Evolutionary conservation across 2,329 filamentous ascomycete genomes (phyloP).

Genomic region (Xylaria sp.): DNA sequence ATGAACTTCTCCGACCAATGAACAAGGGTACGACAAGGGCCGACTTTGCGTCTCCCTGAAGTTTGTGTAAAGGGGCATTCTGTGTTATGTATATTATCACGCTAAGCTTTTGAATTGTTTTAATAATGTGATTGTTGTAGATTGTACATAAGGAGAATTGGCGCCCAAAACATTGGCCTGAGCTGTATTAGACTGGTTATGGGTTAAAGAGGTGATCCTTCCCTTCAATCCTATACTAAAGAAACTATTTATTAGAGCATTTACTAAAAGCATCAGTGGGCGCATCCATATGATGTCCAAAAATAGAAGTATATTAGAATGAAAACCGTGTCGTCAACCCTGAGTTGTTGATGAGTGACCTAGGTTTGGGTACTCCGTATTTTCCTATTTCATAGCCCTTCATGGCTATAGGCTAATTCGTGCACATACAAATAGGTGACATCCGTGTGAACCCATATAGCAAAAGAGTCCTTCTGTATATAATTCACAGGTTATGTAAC

Average conservation of each 20-base stretch:
- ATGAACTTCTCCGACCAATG: neutral
- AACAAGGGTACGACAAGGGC: conserved; percentile 15
- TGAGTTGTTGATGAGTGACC: neutral
- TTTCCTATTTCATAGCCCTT: neutral
- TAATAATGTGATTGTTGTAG: neutral
- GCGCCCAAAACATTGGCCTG: neutral
- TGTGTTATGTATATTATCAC: neutral
- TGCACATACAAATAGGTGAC: neutral
- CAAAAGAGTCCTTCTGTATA: neutral
- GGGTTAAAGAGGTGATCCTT: neutral
- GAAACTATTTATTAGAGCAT: no score
- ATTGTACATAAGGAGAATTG: neutral
- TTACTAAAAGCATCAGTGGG: no score
- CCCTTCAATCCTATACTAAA: no score
- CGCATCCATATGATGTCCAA: neutral
- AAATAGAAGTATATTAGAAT: no score
- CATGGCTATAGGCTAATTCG: neutral
- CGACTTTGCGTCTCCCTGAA: neutral
- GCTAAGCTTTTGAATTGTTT: neutral
- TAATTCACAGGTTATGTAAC: neutral
- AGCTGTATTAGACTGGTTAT: neutral
- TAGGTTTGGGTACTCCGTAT: neutral
- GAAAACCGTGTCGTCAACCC: no score
- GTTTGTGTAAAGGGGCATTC: neutral
- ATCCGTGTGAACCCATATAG: neutral